A percentile compares a stretch with the other conserved stretches of the same genome.
These are phyloP conservation scores for Ceratocystis variospora DNA, from an alignment of 2,329 filamentous ascomycete species.

Conservation along the genomic window DNA sequence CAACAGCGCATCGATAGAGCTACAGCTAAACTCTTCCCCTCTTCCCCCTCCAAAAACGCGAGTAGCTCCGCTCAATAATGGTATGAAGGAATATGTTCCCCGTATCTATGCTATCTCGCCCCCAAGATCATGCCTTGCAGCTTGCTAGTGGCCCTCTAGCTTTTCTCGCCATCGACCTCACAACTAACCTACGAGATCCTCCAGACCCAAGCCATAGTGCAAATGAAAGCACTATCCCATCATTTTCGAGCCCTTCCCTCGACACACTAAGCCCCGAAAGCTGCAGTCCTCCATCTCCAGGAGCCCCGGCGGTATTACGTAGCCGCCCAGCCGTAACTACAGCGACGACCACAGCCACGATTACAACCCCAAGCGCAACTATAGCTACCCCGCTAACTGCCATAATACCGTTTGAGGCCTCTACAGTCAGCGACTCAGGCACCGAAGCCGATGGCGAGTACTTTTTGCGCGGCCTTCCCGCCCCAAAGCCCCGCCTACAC, in stretches of 20 bases:
- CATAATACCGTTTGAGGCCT: slow-evolving; percentile 2
- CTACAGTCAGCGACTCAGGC: slow-evolving; percentile 59
- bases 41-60: neutral
- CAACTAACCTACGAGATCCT: too few relatives aligned
- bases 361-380: too few relatives aligned
- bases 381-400: neutral
- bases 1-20: neutral
- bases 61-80: neutral
- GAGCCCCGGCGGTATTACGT: neutral
- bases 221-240: neutral
- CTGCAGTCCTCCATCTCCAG: neutral
- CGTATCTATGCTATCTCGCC: too few relatives aligned
- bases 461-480: slow-evolving; percentile 70
- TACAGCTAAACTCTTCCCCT: neutral
- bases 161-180: too few relatives aligned
- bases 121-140: too few relatives aligned
- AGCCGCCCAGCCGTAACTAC: neutral
- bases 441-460: slow-evolving; percentile 94
- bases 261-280: neutral
- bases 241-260: neutral
- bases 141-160: too few relatives aligned
- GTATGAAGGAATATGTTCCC: neutral
- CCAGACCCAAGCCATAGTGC: too few relatives aligned
- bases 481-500: slow-evolving; percentile 55
- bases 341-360: neutral